Conservation (phyloP, 495 filamentous ascomycete genomes). For the Antarctomyces pellizariae region DNA sequence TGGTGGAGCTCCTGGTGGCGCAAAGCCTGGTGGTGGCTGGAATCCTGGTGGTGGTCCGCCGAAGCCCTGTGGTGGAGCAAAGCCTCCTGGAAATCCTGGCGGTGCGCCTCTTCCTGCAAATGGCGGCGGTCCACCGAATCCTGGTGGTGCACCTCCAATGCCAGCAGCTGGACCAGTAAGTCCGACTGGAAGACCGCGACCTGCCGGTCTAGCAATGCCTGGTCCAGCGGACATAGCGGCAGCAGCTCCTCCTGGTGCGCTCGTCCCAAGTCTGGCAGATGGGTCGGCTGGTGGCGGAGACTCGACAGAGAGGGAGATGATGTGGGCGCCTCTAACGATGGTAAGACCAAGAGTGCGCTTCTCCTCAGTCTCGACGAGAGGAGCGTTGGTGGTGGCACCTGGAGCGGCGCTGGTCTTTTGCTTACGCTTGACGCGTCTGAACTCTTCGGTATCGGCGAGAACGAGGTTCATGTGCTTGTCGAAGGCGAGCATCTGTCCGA, state of each 20-base stretch:
- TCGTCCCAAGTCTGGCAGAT: slow-evolving; percentile 63
- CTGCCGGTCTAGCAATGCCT: slow-evolving; percentile 78
- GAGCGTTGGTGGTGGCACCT: slow-evolving; percentile 27
- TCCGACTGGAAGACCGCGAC: slow-evolving; percentile 69
- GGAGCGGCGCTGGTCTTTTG: slow-evolving; percentile 53
- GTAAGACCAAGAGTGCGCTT: slow-evolving; percentile 89
- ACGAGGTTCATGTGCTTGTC: slow-evolving; percentile 99
- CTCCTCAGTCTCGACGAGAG: slow-evolving; percentile 71
- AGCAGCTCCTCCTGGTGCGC: slow-evolving; percentile 38
- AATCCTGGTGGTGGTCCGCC: slow-evolving; percentile 32
- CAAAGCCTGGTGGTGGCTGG: slow-evolving; percentile 50
- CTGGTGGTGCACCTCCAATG: slow-evolving; percentile 60
- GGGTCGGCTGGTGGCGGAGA: slow-evolving; percentile 92
- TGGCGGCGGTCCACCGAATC: slow-evolving; percentile 41
- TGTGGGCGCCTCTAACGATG: slow-evolving; percentile 81
- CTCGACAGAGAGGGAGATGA: slow-evolving; percentile 85
- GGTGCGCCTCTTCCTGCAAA: slow-evolving; percentile 18
- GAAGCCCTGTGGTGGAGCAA: slow-evolving; percentile 24
- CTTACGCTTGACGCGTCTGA: slow-evolving; percentile 84
- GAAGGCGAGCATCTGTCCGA: slow-evolving; percentile 89
- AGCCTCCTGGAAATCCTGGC: slow-evolving; percentile 15
- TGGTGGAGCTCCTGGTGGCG: slow-evolving; percentile 41
- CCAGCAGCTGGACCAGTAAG: slow-evolving; percentile 75
- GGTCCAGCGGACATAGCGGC: slow-evolving; percentile 59
- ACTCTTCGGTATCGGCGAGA: slow-evolving; percentile 96